Percentiles rank a stretch among this genome's conserved stretches.
These are phyloP conservation scores for Picea glauca DNA, from an alignment of 75 land plant genomes.

Conservation along the genomic window DNA sequence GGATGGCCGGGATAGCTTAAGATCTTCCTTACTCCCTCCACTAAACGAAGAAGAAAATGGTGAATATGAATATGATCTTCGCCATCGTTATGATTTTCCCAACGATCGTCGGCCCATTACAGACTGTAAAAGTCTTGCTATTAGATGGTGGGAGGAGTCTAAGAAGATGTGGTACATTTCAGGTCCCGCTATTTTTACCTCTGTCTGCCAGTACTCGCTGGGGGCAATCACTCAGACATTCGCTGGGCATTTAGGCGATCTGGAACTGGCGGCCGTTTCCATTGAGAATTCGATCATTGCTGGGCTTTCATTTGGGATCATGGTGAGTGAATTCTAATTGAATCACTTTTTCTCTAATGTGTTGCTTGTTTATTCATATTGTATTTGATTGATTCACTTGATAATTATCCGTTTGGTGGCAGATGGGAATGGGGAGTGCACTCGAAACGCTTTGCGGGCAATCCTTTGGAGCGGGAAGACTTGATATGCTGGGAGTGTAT, in stretches of 20 bases:
- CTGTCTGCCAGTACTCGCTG: conserved; percentile 17
- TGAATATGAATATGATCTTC: too few species aligned
- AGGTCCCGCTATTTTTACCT: conserved; percentile 20
- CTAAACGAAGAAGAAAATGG: too few species aligned
- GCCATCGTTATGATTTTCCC: too few species aligned
- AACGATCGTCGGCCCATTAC: too few species aligned
- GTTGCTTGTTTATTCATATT: too few species aligned
- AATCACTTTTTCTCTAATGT: too few species aligned
- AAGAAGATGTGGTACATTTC: conserved; percentile 18
- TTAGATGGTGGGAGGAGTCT: background rate
- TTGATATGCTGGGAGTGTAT: conserved; percentile 29
- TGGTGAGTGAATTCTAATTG: background rate
- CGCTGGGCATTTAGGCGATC: conserved; percentile 20
- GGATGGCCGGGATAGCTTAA: too few species aligned
- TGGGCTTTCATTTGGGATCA: conserved; percentile 16
- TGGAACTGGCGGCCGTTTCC: conserved; percentile 21
- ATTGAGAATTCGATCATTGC: conserved; percentile 21
- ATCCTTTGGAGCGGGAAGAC: conserved; percentile 34
- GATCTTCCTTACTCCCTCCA: too few species aligned
- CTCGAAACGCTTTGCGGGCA: conserved; percentile 50
- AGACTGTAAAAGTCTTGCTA: too few species aligned
- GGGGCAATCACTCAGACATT: conserved; percentile 19
- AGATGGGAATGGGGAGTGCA: conserved; percentile 7
- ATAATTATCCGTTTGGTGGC: conserved; percentile 44
- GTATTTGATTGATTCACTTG: background rate